A percentile compares a stretch with the other conserved stretches of the same genome.
Conservation (phyloP, 2,329 filamentous ascomycete genomes). For the Orbilia quercus region DNA sequence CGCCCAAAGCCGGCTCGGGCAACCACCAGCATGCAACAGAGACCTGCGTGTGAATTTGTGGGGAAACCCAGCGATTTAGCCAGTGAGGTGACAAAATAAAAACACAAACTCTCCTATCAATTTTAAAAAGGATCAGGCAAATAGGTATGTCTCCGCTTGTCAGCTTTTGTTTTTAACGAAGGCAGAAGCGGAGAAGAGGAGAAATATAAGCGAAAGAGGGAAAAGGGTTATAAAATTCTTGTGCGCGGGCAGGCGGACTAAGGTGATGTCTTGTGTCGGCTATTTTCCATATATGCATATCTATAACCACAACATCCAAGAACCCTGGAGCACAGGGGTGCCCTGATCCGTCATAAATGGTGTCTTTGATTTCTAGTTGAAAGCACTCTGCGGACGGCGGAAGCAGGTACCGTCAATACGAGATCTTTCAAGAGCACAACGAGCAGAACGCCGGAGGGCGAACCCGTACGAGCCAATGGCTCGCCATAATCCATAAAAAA, state of each 20-base stretch:
- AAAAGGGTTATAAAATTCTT: conserved; percentile 37
- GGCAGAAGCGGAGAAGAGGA: conserved; percentile 44
- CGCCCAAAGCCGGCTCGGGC: conserved; percentile 7
- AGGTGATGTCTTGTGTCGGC: conserved; percentile 40
- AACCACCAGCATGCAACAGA: neutral
- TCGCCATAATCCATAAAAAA: neutral
- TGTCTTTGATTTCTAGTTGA: conserved; percentile 25
- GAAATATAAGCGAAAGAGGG: conserved; percentile 47
- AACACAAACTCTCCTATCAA: conserved; percentile 43
- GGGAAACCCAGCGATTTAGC: conserved; percentile 43
- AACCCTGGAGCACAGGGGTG: conserved; percentile 29
- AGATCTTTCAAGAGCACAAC: conserved; percentile 30
- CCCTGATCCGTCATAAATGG: conserved; percentile 29
- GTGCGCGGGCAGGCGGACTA: conserved; percentile 37
- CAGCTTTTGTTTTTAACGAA: conserved; percentile 25
- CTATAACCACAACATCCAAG: conserved; percentile 47
- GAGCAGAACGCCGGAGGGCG: conserved; percentile 29
- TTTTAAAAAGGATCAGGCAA: conserved; percentile 50
- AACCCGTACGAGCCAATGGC: conserved; percentile 35
- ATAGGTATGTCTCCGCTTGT: conserved; percentile 30
- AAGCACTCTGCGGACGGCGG: conserved; percentile 33
- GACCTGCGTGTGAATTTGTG: conserved; percentile 13
- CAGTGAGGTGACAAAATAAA: conserved; percentile 32
- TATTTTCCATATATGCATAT: conserved; percentile 38
- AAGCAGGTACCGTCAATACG: conserved; percentile 56